phyloP scores from a whole-genome alignment of 768 basidiomycete genomes.

The Lactifluus volemus region DNA sequence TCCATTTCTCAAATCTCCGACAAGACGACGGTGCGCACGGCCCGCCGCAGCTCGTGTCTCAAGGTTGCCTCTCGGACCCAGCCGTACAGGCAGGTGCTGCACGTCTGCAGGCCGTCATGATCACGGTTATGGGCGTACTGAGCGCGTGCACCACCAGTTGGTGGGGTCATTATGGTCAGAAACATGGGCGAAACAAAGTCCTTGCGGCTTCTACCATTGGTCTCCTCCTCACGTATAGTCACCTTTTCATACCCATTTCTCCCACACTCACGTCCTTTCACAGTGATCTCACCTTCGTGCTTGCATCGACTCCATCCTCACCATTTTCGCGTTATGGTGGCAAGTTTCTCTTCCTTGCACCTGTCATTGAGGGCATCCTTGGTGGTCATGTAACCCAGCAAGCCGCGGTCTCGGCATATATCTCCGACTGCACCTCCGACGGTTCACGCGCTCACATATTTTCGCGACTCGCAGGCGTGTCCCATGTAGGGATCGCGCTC shows the following conservation, averaged over 20 bases:
- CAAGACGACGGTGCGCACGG: constrained; percentile 30
- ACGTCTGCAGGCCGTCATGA: constrained; percentile 67
- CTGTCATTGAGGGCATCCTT: constrained; percentile 68
- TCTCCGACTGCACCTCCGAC: constrained; percentile 72
- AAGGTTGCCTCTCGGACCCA: constrained; percentile 38
- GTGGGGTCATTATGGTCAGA: constrained; percentile 79
- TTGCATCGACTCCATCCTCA: constrained; percentile 62
- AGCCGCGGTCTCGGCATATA: constrained; percentile 58
- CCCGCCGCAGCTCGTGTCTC: constrained; percentile 31
- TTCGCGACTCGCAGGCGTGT: constrained; percentile 60
- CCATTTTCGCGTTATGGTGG: constrained; percentile 58
- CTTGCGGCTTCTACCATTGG: constrained; percentile 60
- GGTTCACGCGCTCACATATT: constrained; percentile 63
- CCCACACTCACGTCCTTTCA: constrained; percentile 1
- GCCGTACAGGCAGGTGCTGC: constrained; percentile 63
- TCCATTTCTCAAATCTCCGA: constrained; percentile 8
- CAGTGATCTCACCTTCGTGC: constrained; percentile 72
- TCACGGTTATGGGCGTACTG: constrained; percentile 66
- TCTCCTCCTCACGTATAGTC: constrained; percentile 60
- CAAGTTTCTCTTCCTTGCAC: constrained; percentile 66
- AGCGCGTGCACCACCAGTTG: constrained; percentile 78
- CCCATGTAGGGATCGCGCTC: constrained; percentile 66
- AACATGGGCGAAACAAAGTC: constrained; percentile 66
- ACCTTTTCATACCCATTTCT: constrained; percentile 27
- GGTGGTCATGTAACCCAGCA: constrained; percentile 68